Conservation (phyloP, 805 yeast genomes). For the Candida alai region DNA sequence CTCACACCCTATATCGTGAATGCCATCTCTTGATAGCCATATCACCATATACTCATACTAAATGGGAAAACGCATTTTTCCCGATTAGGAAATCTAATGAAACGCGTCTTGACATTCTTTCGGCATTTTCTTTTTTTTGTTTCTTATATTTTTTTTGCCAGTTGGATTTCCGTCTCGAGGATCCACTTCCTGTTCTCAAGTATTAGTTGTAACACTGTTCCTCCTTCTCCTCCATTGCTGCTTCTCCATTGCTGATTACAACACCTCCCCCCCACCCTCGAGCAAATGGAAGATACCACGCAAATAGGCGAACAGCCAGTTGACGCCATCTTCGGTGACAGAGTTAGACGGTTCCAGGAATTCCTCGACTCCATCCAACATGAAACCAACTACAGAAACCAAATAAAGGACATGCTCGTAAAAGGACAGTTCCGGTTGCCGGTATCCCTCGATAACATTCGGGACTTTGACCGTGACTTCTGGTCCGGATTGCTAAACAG, state of each 20-base stretch:
- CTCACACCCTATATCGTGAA: no score
- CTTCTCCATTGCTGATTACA: not conserved
- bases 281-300: conserved; percentile 10
- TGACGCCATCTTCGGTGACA: conserved; percentile 63
- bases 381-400: conserved; percentile 61
- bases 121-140: conserved; percentile 3
- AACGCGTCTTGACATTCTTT: conserved; percentile 21
- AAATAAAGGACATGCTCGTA: conserved; percentile 68
- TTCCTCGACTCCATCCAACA: conserved; percentile 58
- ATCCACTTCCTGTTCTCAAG: no score
- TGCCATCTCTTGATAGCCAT: no score
- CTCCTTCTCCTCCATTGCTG: not conserved
- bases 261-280: not conserved
- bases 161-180: no score
- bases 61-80: conserved; percentile 18
- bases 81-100: conserved; percentile 22
- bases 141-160: not conserved
- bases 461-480: conserved; percentile 74
- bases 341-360: conserved; percentile 85
- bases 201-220: no score
- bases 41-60: no score
- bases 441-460: conserved; percentile 79
- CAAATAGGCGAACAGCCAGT: conserved; percentile 28
- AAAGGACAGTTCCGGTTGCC: conserved; percentile 63
- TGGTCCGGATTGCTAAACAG: conserved; percentile 71